Base-by-base conservation (phyloP, 306 rosid species). In the Malus sieversii region DNA sequence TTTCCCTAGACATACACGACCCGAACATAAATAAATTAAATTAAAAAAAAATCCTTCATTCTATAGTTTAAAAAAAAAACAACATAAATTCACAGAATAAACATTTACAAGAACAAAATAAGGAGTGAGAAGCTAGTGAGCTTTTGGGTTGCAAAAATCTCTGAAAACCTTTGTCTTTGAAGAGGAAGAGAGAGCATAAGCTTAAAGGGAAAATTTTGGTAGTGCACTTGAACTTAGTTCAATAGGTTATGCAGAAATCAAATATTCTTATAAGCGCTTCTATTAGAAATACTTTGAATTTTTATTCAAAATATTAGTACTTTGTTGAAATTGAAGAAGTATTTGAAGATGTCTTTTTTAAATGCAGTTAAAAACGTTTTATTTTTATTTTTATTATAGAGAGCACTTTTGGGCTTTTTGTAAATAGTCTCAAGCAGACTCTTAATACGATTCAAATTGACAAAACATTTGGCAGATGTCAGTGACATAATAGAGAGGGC, bases 191-290 rank as follows among this genome's bases (percentile, higher is more conserved):
- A 61, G 22, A 44, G 29, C 32, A 44, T 27, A 61, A 74, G 63
- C 68, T 35, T 35, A 48, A 48, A 2, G 3, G 19, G 18, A 5
- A 25, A 35, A 35, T 35, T 7, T 16, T 48, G 19, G 55, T 15
- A 48, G 20, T 48, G 18, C 18, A 3, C 20, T 48, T 48, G 1
- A 15, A 48, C 6, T 4, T 48, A 5, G 55, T 18, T 48, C 8
- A 18, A 51, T 2, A 1, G 1, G 7, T 51, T 51, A 51, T 5
- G 1, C 18, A 51, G 3, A 51, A 51, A 51, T 51, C 77, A 84
- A 67, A 87, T 93, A 80, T 87, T 79, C 76, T 87, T 90, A 81
- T 83, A 27, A 76, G 29, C 70, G 38, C 1, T 15, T 48, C 5
- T 4, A 6, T 13, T 48, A 51, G 6, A 48, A 48, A 51, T 15